These are phyloP conservation scores for Aleurites moluccanus DNA, from an alignment of 441 rosid species.

Conservation along the genomic window DNA sequence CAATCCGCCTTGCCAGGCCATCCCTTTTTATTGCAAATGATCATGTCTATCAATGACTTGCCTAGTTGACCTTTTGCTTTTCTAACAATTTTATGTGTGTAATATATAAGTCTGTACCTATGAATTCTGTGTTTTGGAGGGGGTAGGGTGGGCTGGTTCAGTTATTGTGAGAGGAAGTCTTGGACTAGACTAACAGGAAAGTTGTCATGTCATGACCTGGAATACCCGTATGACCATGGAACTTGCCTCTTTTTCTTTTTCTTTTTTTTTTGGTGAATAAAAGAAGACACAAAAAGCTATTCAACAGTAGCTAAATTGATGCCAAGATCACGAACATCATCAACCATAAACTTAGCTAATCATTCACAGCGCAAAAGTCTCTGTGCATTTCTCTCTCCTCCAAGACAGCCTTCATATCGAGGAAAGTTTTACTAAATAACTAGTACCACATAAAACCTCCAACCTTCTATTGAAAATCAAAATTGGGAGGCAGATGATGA, in stretches of 20 bases:
- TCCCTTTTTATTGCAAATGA: neutral
- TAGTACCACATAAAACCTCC: neutral
- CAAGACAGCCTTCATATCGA: neutral
- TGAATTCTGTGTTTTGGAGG: neutral
- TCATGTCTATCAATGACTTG: neutral
- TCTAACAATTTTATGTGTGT: neutral
- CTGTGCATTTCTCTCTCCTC: neutral
- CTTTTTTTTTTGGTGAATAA: too few relatives aligned
- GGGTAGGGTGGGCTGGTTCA: neutral
- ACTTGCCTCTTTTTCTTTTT: neutral
- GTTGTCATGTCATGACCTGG: neutral
- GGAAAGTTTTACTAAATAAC: neutral
- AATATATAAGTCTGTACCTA: neutral
- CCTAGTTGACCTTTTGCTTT: neutral
- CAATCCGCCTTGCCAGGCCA: neutral
- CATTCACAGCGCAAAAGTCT: neutral
- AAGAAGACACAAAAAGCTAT: too few relatives aligned
- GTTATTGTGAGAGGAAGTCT: neutral
- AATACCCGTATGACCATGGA: neutral
- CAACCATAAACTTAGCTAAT: too few relatives aligned
- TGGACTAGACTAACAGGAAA: neutral
- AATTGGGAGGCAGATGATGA: slow-evolving; percentile 3
- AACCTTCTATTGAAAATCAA: neutral
- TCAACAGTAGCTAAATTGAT: too few relatives aligned
- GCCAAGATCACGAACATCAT: too few relatives aligned